These are phyloP conservation scores for Caryocar brasiliense DNA, from an alignment of 441 rosid genomes.

Conservation along the genomic window DNA sequence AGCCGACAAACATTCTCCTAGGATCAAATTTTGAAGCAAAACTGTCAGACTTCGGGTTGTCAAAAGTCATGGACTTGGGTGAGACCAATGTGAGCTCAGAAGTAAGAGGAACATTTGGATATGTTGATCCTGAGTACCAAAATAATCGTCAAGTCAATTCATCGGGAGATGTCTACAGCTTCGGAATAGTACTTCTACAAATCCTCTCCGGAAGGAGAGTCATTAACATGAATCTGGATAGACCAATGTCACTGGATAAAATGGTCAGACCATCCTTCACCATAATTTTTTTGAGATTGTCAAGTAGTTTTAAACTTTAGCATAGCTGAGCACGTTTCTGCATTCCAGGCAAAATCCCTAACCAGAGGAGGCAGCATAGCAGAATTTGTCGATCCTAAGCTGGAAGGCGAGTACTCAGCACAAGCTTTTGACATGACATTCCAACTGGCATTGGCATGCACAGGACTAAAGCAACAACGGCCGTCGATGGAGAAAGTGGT, in stretches of 20 bases:
- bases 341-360: constrained; percentile 35
- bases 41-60: constrained; percentile 51
- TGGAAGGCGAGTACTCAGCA: constrained; percentile 30
- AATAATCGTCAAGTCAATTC: constrained; percentile 28
- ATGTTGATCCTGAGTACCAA: constrained; percentile 40
- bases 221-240: constrained; percentile 28
- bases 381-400: constrained; percentile 37
- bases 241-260: constrained; percentile 36
- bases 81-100: constrained; percentile 39
- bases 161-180: constrained; percentile 46
- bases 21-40: constrained; percentile 45
- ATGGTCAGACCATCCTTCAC: constrained; percentile 17
- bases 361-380: constrained; percentile 24
- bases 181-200: constrained; percentile 45
- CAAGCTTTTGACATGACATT: constrained; percentile 40
- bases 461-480: constrained; percentile 26
- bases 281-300: neutral
- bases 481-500: constrained; percentile 41
- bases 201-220: constrained; percentile 45
- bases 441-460: constrained; percentile 42
- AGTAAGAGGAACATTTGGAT: constrained; percentile 50
- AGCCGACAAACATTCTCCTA: constrained; percentile 50
- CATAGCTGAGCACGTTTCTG: constrained; percentile 1
- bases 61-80: constrained; percentile 32
- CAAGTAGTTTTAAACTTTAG: neutral